Evolutionary conservation across 139 green algal species (phyloP).

Genomic region (Chlamydomonas sphaeroides): DNA sequence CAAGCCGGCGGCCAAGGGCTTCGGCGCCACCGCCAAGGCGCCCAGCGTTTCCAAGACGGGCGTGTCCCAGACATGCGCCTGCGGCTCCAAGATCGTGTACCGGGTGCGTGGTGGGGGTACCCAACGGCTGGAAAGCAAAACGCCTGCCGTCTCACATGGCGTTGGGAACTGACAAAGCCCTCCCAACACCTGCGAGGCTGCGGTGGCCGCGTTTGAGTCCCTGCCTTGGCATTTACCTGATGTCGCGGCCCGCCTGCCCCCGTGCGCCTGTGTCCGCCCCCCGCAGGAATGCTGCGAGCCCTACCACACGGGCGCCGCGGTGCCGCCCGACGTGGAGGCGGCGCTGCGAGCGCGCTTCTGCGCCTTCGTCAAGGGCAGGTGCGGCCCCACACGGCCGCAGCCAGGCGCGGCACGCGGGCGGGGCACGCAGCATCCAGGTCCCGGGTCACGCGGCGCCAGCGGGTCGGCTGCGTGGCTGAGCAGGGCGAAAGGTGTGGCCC

Average conservation of each 20-base stretch:
- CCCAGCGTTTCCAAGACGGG: background rate
- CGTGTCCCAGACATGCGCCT: constrained; percentile 39
- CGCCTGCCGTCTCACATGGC: no score
- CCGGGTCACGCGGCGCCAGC: no score
- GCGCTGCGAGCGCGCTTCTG: constrained; percentile 27
- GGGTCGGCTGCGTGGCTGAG: no score
- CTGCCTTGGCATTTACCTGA: no score
- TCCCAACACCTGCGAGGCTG: background rate
- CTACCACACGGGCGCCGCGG: background rate
- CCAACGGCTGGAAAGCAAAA: no score
- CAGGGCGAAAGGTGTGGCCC: no score
- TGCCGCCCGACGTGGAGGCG: background rate
- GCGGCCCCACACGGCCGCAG: no score
- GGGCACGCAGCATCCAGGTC: no score
- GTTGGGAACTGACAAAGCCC: background rate
- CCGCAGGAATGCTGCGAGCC: constrained; percentile 41
- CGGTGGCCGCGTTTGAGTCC: no score
- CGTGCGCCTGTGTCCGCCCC: no score
- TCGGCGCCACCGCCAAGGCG: constrained; percentile 11
- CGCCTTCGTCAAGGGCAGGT: constrained; percentile 20
- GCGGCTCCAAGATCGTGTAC: constrained; percentile 32
- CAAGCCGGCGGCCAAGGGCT: constrained; percentile 1
- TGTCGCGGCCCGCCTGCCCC: background rate
- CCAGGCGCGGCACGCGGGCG: no score
- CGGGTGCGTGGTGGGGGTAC: background rate